Evolutionary conservation across 139 green algal genomes (phyloP).

Genomic region (Pleodorina starrii): DNA sequence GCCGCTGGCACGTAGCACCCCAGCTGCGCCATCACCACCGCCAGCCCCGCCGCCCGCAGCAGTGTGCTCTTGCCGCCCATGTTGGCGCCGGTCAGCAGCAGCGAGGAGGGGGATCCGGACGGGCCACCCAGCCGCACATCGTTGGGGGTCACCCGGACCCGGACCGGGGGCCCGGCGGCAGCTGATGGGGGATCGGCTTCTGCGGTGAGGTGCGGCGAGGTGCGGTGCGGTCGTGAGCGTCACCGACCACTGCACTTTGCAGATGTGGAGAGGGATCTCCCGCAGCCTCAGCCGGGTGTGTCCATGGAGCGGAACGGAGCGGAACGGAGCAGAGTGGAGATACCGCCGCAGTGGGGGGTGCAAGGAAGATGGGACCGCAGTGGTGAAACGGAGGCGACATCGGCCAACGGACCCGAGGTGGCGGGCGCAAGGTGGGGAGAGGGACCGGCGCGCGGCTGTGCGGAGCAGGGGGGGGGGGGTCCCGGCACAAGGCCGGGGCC

Average conservation of each 20-base stretch:
- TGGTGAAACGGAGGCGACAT: no score
- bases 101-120: constrained; percentile 16
- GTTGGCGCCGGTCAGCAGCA: constrained; percentile 93
- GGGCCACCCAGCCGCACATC: constrained; percentile 38
- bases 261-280: not conserved
- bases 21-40: constrained; percentile 86
- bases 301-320: not conserved
- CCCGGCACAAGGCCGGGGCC: no score
- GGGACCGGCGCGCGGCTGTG: no score
- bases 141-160: constrained; percentile 9
- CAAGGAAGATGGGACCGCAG: no score
- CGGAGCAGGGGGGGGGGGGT: no score
- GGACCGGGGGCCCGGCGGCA: not conserved
- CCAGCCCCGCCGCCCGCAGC: constrained; percentile 90
- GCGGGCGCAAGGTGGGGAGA: no score
- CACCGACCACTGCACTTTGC: not conserved
- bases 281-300: not conserved
- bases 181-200: not conserved
- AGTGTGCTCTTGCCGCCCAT: constrained; percentile 97
- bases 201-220: no score
- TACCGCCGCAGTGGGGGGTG: no score
- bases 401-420: no score
- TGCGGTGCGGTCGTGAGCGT: no score
- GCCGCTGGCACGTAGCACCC: constrained; percentile 88
- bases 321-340: not conserved